Conservation (phyloP, 768 basidiomycete species). For the Boletus subcaerulescens region DNA sequence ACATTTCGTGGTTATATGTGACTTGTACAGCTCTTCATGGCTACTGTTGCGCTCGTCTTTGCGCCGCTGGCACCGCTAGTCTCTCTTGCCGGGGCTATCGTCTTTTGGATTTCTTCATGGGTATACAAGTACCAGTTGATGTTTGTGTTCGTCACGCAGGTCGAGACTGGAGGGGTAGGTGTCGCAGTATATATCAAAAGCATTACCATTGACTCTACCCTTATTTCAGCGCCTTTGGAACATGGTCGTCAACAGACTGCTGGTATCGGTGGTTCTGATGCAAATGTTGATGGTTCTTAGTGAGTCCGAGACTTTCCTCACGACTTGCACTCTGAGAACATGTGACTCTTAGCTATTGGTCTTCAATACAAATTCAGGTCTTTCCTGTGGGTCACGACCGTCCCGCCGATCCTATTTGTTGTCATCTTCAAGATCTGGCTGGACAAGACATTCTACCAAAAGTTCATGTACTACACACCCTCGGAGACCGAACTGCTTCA, state of each 20-base stretch:
- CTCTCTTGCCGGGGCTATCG: slow-evolving; percentile 71
- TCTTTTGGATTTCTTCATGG: slow-evolving; percentile 85
- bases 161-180: slow-evolving; percentile 91
- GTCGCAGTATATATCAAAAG: not conserved
- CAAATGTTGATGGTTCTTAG: slow-evolving; percentile 84
- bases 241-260: slow-evolving; percentile 83
- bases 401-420: slow-evolving; percentile 83
- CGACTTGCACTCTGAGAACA: not conserved
- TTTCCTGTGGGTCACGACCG: slow-evolving; percentile 76
- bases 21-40: slow-evolving; percentile 69
- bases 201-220: not conserved
- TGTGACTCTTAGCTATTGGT: slow-evolving; percentile 62
- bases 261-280: slow-evolving; percentile 81
- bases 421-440: slow-evolving; percentile 83
- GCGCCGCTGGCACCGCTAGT: slow-evolving; percentile 94
- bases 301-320: slow-evolving; percentile 39
- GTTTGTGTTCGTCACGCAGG: slow-evolving; percentile 86
- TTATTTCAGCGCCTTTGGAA: slow-evolving; percentile 81
- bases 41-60: slow-evolving; percentile 90
- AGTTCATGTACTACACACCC: slow-evolving; percentile 85
- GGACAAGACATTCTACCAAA: slow-evolving; percentile 58
- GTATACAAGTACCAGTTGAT: slow-evolving; percentile 97
- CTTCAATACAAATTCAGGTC: slow-evolving; percentile 72
- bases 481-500: slow-evolving; percentile 70
- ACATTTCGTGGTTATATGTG: slow-evolving; percentile 4